Conservation (phyloP, 2,329 filamentous ascomycete species). For the Fusarium avenaceum region DNA sequence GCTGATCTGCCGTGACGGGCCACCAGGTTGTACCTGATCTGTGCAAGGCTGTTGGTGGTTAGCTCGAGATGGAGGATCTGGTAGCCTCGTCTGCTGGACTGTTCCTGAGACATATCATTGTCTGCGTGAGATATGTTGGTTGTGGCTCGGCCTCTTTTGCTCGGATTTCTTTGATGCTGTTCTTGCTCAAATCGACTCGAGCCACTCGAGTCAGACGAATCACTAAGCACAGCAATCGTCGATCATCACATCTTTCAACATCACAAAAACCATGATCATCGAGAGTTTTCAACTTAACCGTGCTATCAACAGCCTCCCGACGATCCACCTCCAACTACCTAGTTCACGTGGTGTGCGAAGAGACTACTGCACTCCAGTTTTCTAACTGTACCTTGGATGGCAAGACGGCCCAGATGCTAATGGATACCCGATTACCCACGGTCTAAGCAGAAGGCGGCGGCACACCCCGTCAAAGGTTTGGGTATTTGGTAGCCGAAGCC, state of each 20-base stretch:
- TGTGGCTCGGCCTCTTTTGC: constrained; percentile 2
- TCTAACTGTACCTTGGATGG: constrained; percentile 15
- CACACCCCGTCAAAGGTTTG: constrained; percentile 16
- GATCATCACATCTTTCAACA: constrained; percentile 15
- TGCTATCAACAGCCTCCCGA: constrained; percentile 14
- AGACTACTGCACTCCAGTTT: constrained; percentile 9
- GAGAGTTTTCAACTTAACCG: not conserved
- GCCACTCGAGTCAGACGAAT: constrained; percentile 12
- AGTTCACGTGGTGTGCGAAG: constrained; percentile 30
- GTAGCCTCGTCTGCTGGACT: constrained; percentile 8
- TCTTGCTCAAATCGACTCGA: constrained; percentile 17
- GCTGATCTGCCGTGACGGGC: constrained; percentile 20
- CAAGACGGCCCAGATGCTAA: constrained; percentile 11
- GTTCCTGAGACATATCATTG: constrained; percentile 28
- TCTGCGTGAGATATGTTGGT: constrained; percentile 13
- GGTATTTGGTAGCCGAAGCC: constrained; percentile 12
- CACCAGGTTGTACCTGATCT: constrained; percentile 25
- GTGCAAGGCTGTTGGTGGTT: constrained; percentile 23
- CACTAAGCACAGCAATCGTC: constrained; percentile 19
- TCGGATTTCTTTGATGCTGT: constrained; percentile 4
- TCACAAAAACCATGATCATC: constrained; percentile 11
- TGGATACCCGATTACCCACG: constrained; percentile 1
- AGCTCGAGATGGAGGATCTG: constrained; percentile 18
- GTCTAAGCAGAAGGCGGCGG: constrained; percentile 11
- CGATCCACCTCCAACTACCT: constrained; percentile 17